Evolutionary conservation across 495 filamentous ascomycete genomes (phyloP), one percentile per base, ranked within the genome.

Genomic region (Eremomyces bilateralis): DNA sequence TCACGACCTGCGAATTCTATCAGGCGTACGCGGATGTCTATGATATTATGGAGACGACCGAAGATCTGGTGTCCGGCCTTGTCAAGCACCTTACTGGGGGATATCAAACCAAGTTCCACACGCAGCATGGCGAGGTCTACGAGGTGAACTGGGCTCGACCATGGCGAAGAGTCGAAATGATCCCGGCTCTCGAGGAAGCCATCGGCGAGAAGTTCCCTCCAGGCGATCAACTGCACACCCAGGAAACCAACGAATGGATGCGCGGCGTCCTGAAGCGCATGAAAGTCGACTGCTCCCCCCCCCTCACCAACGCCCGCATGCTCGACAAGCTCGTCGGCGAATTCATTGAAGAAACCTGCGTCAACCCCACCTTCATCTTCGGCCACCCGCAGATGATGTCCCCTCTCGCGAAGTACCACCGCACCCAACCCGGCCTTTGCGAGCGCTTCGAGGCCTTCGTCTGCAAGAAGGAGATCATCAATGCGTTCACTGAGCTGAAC

Each of bases 401-500:
- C 15, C 88, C 88, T 3, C 64, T 95, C 20, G 90, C 88, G 63
- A 95, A 99, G 65, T 81, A 80, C 56, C 79, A 93, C 59, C 78
- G 90, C 40, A 47, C 59, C 39, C 65, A 71, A 41, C 64, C 71
- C 31, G 90, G 90, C 45, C 69, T 97, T 11, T 92, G 82, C 53
- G 88, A 97, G 60, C 74, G 90, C 35, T 94, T 94, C 58, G 88
- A 97, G 59, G 83, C 79, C 15, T 97, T 97, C 48, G 90, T 92
- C 20, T 83, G 78, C 67, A 92, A 81, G 64, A 93, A 94, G 67
- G 82, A 93, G 53, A 90, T 94, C 43, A 73, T 71, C 41, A 93
- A 95, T 48, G 82, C 84, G 2, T 95, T 95, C 61, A 99, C 88
- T 11, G 88, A 95, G 65, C 71, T 95, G 63, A 95, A 97, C 66